A percentile compares a stretch with the other conserved stretches of the same genome.
These are phyloP conservation scores for Hypholoma fasciculare DNA, from an alignment of 768 basidiomycete species.

Conservation along the genomic window DNA sequence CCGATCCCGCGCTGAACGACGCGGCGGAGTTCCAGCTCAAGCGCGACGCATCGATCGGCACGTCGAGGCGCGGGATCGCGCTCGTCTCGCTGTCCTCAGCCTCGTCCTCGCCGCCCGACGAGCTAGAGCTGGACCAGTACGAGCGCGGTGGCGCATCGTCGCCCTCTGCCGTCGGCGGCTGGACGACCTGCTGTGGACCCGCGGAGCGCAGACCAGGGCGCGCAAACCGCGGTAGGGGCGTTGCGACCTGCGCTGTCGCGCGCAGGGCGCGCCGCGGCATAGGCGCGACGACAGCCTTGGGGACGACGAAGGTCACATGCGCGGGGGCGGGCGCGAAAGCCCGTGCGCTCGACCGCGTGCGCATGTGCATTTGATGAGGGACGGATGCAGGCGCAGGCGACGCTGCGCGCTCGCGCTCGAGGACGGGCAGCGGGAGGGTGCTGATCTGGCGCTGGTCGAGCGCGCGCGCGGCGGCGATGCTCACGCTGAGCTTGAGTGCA, in stretches of 20 bases:
- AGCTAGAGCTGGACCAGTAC: not conserved
- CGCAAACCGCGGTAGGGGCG: not conserved
- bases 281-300: not conserved
- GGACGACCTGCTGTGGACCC: not conserved
- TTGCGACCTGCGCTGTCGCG: not conserved
- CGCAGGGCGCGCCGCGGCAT: not conserved
- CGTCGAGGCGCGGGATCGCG: slow-evolving; percentile 18
- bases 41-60: slow-evolving; percentile 25
- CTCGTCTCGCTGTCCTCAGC: not conserved
- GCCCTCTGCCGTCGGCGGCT: not conserved
- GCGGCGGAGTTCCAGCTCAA: slow-evolving; percentile 23
- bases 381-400: not conserved
- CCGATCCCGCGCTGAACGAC: slow-evolving; percentile 9
- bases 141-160: not conserved
- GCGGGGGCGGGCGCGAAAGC: not conserved
- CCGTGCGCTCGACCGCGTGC: not conserved
- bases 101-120: not conserved
- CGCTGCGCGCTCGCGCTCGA: slow-evolving; percentile 12
- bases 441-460: slow-evolving; percentile 42
- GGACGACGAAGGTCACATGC: not conserved
- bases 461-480: slow-evolving; percentile 38
- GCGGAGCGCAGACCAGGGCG: not conserved
- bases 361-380: not conserved
- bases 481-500: slow-evolving; percentile 42
- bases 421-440: slow-evolving; percentile 22